Percentiles rank a stretch among this genome's conserved stretches.
These are phyloP conservation scores for Cordyceps cateniannulata DNA, from an alignment of 2,329 filamentous ascomycete genomes.

Conservation along the genomic window DNA sequence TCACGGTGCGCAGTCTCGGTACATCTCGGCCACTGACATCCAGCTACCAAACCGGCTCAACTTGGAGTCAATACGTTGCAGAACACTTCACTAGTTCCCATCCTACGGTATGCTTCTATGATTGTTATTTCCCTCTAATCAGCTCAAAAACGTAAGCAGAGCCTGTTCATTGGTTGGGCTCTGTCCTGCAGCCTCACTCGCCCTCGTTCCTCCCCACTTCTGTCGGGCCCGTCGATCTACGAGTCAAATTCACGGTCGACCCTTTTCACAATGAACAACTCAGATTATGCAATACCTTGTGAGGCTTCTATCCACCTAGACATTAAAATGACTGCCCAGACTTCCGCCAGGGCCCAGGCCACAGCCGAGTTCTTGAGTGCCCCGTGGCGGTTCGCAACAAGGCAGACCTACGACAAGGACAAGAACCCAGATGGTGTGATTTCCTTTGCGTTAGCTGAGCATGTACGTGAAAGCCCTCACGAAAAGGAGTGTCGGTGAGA, in stretches of 20 bases:
- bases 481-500: too few species aligned
- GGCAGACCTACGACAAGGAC: conserved; percentile 30
- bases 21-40: background rate
- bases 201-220: conserved; percentile 9
- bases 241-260: conserved; percentile 3
- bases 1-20: conserved; percentile 8
- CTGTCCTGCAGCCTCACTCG: background rate
- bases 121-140: background rate
- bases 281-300: background rate
- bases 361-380: conserved; percentile 20
- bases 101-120: background rate
- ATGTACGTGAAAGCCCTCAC: conserved; percentile 21
- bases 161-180: background rate
- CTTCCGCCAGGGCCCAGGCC: conserved; percentile 21
- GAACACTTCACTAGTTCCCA: too few species aligned
- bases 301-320: background rate
- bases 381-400: conserved; percentile 28
- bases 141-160: conserved; percentile 15
- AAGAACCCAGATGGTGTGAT: conserved; percentile 36
- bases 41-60: background rate
- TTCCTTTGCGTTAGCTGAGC: conserved; percentile 44
- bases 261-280: background rate
- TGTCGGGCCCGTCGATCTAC: conserved; percentile 6
- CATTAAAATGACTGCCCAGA: conserved; percentile 10
- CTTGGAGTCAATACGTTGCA: background rate